These are phyloP conservation scores for Bipolaris victoriae DNA, from an alignment of 2,329 filamentous ascomycete species.

Conservation along the genomic window DNA sequence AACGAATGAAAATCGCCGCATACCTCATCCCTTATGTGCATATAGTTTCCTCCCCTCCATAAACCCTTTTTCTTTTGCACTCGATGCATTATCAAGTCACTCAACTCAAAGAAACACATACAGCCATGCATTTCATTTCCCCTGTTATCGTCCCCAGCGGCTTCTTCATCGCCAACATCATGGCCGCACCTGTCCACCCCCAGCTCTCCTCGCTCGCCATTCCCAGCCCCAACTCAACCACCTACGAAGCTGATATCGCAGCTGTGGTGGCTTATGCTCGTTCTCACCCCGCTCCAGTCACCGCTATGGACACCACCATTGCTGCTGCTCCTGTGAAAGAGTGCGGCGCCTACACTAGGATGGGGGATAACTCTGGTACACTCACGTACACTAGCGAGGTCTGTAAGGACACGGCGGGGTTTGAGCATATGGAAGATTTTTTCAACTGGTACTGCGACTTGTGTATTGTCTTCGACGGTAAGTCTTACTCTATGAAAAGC, in stretches of 20 bases:
- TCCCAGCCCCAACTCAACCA: not conserved
- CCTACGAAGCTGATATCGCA: not conserved
- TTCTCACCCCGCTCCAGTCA: not conserved
- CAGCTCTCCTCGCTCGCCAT: not conserved
- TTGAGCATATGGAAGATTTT: not conserved
- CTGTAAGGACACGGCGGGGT: not conserved
- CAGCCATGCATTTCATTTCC: not conserved
- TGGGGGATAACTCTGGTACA: not conserved
- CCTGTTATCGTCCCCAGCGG: not conserved
- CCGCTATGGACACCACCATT: not conserved
- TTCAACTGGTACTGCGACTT: not conserved
- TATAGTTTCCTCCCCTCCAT: not conserved
- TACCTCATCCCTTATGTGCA: not conserved
- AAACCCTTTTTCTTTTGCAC: not conserved
- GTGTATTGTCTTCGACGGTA: not conserved
- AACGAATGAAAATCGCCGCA: not conserved
- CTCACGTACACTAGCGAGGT: not conserved
- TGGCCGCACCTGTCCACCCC: not conserved
- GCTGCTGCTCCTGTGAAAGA: not conserved
- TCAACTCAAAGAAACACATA: too few relatives aligned
- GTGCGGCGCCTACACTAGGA: not conserved
- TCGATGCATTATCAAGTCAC: not conserved
- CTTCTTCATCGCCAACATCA: not conserved
- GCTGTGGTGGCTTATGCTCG: not conserved
- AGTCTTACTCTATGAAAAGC: not conserved